Base-by-base conservation (phyloP, 2,329 filamentous ascomycete genomes). In the Alternaria longipes region DNA sequence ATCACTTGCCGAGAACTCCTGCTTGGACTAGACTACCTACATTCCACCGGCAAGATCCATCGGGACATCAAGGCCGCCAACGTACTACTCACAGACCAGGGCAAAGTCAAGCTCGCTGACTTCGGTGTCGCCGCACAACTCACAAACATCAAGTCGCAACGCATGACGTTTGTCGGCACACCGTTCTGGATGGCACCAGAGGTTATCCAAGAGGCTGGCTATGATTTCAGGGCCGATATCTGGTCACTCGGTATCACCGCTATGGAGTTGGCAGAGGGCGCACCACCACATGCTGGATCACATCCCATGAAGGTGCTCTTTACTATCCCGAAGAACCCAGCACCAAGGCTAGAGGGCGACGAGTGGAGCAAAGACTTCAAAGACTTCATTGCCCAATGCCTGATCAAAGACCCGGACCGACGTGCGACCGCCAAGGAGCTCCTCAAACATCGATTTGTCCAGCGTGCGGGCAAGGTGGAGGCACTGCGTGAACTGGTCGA, bases 121-220 rank as follows among this genome's bases (percentile, higher is more conserved):
- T 99, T 99, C 76, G 95, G 95, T 61, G 95, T 99, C 42, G 95
- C 95, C 8, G 94, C 95, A 30, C 95, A 99, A 79, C 85, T 99
- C 72, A 97, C 93, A 63, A 97, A 97, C 76, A 97, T 98, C 82
- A 97, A 97, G 81, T 97, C 94, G 3, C 93, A 97, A 79, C 89
- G 95, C 56, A 94, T 98, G 80, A 99, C 95, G 0, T 98, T 99
- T 74, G 95, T 99, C 20, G 95, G 95, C 97, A 98, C 94, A 0
- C 95, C 95, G 0, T 98, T 97, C 79, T 98, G 95, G 95, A 98
- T 98, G 94, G 94, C 95, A 2, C 94, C 94, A 8, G 94, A 98
- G 81, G 94, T 98, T 53, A 98, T 98, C 78, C 97, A 97, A 81
- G 94, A 98, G 80, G 95, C 93, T 57, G 94, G 94, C 49, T 97